Evolutionary conservation across 345 rosid species (phyloP).

Genomic region (Carallia pectinifolia): DNA sequence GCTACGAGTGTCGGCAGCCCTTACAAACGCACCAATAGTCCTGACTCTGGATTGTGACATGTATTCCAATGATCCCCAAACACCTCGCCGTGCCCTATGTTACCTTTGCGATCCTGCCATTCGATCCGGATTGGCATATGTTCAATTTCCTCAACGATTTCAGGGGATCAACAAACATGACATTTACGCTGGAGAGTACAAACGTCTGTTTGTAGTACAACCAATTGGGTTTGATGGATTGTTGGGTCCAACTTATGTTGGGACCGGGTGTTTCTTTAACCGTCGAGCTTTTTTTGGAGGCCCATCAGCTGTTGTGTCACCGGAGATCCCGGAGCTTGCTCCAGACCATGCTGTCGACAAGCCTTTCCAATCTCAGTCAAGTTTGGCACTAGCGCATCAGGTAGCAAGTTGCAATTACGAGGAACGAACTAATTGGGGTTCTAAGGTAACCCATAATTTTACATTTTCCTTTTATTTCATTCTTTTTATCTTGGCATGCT

Average conservation of each 20-base stretch:
- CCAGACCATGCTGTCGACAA: conserved; percentile 24
- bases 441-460: conserved; percentile 36
- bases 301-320: conserved; percentile 27
- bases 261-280: conserved; percentile 63
- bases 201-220: conserved; percentile 39
- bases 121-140: conserved; percentile 27
- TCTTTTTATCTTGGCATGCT: background rate
- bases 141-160: conserved; percentile 76
- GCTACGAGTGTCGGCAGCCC: conserved; percentile 70
- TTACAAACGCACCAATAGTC: conserved; percentile 69
- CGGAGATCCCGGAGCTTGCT: conserved; percentile 37
- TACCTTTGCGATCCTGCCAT: conserved; percentile 44
- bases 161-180: conserved; percentile 53
- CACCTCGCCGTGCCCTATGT: conserved; percentile 53
- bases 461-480: background rate
- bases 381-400: conserved; percentile 41
- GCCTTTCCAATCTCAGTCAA: conserved; percentile 22
- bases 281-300: conserved; percentile 57
- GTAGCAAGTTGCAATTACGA: conserved; percentile 62
- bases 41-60: conserved; percentile 81
- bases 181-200: conserved; percentile 45
- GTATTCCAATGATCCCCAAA: conserved; percentile 65
- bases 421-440: conserved; percentile 58
- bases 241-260: conserved; percentile 45
- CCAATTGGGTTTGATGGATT: conserved; percentile 52